Conservation (phyloP, 441 rosid species). For the Geranium incanum region DNA sequence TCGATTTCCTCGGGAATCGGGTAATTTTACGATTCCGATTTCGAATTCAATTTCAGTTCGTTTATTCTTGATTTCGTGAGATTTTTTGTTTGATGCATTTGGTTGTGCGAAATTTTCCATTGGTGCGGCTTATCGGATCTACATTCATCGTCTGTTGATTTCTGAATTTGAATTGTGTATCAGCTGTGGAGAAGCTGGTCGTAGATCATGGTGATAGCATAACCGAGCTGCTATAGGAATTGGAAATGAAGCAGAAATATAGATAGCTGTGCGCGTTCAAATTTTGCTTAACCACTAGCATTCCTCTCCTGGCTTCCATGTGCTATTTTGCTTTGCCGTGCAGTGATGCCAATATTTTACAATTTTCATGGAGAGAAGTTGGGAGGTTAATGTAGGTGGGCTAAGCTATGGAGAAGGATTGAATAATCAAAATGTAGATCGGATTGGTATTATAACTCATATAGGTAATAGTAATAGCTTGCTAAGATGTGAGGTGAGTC, state of each 20-base stretch:
- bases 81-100: background rate
- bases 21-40: slow-evolving; percentile 21
- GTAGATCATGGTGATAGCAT: background rate
- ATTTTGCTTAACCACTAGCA: background rate
- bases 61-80: background rate
- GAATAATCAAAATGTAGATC: background rate
- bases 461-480: background rate
- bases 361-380: background rate
- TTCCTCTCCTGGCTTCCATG: background rate
- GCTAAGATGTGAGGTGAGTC: background rate
- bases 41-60: background rate
- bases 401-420: background rate
- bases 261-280: background rate
- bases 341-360: background rate
- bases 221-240: background rate
- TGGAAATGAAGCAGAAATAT: background rate
- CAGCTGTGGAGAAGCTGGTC: background rate
- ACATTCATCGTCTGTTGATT: background rate
- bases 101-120: background rate
- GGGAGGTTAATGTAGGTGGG: background rate
- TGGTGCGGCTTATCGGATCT: slow-evolving; percentile 4
- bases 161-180: background rate
- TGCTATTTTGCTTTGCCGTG: background rate
- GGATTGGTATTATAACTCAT: background rate
- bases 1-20: slow-evolving; percentile 97